Conservation (phyloP, 495 filamentous ascomycete species). For the Pseudomonodictys pantanalensis region DNA sequence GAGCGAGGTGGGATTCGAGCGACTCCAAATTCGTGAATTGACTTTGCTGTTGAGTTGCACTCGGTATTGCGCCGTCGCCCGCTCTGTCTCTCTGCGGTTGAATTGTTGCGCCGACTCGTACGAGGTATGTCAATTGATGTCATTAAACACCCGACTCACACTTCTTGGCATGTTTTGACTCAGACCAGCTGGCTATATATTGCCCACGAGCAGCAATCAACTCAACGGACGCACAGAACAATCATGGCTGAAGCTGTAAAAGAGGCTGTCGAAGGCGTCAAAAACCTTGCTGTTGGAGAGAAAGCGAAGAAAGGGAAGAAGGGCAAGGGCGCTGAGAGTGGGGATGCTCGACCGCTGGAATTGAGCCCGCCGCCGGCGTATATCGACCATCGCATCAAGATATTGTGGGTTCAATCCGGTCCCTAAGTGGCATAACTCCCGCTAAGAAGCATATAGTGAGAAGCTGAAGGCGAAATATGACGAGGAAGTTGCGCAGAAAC, state of each 20-base stretch:
- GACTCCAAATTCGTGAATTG: not conserved
- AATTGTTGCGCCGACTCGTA: too few species aligned
- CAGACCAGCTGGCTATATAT: slow-evolving; percentile 10
- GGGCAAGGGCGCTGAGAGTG: slow-evolving; percentile 49
- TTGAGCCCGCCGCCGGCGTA: slow-evolving; percentile 70
- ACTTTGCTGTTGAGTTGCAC: not conserved
- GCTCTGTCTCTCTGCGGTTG: not conserved
- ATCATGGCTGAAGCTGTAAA: slow-evolving; percentile 27
- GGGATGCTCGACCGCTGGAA: slow-evolving; percentile 51
- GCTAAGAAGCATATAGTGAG: slow-evolving; percentile 45
- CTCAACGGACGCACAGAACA: slow-evolving; percentile 5
- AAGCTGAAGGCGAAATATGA: slow-evolving; percentile 79
- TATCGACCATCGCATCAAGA: slow-evolving; percentile 72
- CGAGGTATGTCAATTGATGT: not conserved
- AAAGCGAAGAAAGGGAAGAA: slow-evolving; percentile 48
- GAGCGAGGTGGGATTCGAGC: not conserved
- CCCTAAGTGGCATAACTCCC: not conserved
- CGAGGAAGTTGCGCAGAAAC: slow-evolving; percentile 62
- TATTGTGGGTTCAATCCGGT: slow-evolving; percentile 54
- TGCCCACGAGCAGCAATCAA: slow-evolving; percentile 16
- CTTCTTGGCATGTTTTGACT: slow-evolving; percentile 3
- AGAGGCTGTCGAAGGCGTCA: slow-evolving; percentile 42
- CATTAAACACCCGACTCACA: not conserved
- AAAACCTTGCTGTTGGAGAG: slow-evolving; percentile 48
- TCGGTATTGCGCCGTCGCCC: not conserved